phyloP scores from a whole-genome alignment of 2,329 filamentous ascomycete genomes.

The Pseudogymnoascus sp. region DNA sequence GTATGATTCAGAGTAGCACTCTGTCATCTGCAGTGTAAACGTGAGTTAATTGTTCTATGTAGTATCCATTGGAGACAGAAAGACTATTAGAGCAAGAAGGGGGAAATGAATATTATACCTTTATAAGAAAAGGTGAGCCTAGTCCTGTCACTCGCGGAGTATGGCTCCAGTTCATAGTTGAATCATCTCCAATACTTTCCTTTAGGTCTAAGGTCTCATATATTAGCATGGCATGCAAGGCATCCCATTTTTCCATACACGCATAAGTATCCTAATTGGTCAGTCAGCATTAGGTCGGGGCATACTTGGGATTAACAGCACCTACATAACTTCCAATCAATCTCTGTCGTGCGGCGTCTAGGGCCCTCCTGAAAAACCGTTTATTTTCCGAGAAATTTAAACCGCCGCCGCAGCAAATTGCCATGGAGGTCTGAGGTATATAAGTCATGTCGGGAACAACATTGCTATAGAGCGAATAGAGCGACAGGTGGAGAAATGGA shows the following conservation, averaged over 20 bases:
- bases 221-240: slow-evolving; percentile 23
- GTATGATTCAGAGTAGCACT: too few species aligned
- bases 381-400: slow-evolving; percentile 15
- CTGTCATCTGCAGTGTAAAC: not conserved
- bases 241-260: slow-evolving; percentile 19
- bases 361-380: slow-evolving; percentile 18
- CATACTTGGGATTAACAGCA: not conserved
- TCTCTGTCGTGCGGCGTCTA: slow-evolving; percentile 20
- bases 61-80: not conserved
- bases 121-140: too few species aligned
- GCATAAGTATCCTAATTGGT: not conserved
- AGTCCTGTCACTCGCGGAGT: slow-evolving; percentile 6
- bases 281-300: not conserved
- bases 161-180: slow-evolving; percentile 17
- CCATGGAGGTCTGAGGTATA: slow-evolving; percentile 21
- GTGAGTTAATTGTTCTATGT: not conserved
- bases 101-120: not conserved
- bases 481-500: slow-evolving; percentile 18
- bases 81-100: not conserved
- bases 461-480: slow-evolving; percentile 17
- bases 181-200: slow-evolving; percentile 8
- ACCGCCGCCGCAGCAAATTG: slow-evolving; percentile 20
- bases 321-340: slow-evolving; percentile 16
- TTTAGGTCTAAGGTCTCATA: slow-evolving; percentile 20
- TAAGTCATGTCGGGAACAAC: slow-evolving; percentile 20